Evolutionary conservation across 768 basidiomycete genomes (phyloP).

Genomic region (Galerina sulciceps): DNA sequence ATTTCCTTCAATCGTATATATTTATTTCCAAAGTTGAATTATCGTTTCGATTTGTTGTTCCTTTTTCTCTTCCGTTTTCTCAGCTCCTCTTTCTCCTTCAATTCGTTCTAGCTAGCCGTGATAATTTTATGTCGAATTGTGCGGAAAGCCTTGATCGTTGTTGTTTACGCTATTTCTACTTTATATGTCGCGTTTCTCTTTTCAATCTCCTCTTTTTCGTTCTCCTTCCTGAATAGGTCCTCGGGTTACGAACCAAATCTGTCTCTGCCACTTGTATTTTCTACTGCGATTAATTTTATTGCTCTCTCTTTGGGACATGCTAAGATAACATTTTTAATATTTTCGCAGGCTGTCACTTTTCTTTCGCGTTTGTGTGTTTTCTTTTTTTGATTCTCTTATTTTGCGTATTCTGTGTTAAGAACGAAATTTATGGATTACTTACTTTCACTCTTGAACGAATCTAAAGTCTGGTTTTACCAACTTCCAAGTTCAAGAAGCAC

Average conservation of each 20-base stretch:
- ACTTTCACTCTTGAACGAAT: neutral
- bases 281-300: conserved; percentile 1
- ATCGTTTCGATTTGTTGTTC: neutral
- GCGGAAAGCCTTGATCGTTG: neutral
- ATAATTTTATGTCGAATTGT: neutral
- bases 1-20: conserved; percentile 6
- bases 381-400: neutral
- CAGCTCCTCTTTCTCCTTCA: neutral
- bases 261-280: conserved; percentile 1
- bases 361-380: neutral
- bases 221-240: neutral
- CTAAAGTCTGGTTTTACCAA: too few relatives aligned
- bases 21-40: conserved; percentile 5
- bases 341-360: neutral
- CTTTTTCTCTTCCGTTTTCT: neutral
- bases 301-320: neutral
- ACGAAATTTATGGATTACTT: neutral
- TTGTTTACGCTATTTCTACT: conserved; percentile 12
- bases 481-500: too few relatives aligned
- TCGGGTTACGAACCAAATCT: neutral
- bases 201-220: neutral
- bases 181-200: conserved; percentile 3
- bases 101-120: neutral
- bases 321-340: neutral
- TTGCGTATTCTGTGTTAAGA: neutral